A percentile compares a stretch with the other conserved stretches of the same genome.
These are phyloP conservation scores for Rhynchosporium agropyri DNA, from an alignment of 2,329 filamentous ascomycete genomes.

Conservation along the genomic window DNA sequence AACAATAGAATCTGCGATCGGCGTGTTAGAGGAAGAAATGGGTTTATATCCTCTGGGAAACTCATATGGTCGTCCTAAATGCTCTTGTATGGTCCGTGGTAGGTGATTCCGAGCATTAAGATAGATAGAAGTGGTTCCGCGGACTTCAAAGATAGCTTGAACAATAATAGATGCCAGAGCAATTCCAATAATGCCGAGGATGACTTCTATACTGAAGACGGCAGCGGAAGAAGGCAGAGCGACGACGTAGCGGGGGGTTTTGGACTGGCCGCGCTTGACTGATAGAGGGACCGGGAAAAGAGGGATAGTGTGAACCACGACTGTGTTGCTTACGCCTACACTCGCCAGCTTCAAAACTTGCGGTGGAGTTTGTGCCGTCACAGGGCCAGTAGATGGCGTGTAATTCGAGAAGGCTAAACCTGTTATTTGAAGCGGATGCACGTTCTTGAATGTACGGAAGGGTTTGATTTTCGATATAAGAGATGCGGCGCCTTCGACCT, in stretches of 20 bases:
- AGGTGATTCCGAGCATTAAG: conserved; percentile 36
- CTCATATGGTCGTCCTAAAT: conserved; percentile 36
- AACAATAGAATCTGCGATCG: background rate
- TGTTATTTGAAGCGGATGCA: conserved; percentile 62
- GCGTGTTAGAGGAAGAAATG: background rate
- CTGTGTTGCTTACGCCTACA: conserved; percentile 41
- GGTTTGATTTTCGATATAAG: conserved; percentile 56
- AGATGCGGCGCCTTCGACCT: conserved; percentile 49
- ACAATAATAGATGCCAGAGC: conserved; percentile 35
- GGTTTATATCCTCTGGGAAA: conserved; percentile 31
- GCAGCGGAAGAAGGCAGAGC: conserved; percentile 37
- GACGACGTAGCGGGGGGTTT: conserved; percentile 40
- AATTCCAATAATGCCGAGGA: conserved; percentile 33
- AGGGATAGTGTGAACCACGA: conserved; percentile 43
- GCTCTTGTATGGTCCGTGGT: conserved; percentile 35
- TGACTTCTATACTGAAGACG: conserved; percentile 31
- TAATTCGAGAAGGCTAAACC: conserved; percentile 57
- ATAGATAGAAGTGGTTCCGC: conserved; percentile 33
- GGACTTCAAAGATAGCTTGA: conserved; percentile 40
- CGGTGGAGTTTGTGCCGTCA: conserved; percentile 38
- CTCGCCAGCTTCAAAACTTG: conserved; percentile 42
- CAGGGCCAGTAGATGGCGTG: conserved; percentile 34
- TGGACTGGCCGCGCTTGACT: conserved; percentile 38
- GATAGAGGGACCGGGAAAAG: conserved; percentile 41
- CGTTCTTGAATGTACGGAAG: conserved; percentile 55